A percentile compares a stretch with the other conserved stretches of the same genome.
phyloP scores from a whole-genome alignment of 2,329 filamentous ascomycete species.

The Sporothrix sp. region DNA sequence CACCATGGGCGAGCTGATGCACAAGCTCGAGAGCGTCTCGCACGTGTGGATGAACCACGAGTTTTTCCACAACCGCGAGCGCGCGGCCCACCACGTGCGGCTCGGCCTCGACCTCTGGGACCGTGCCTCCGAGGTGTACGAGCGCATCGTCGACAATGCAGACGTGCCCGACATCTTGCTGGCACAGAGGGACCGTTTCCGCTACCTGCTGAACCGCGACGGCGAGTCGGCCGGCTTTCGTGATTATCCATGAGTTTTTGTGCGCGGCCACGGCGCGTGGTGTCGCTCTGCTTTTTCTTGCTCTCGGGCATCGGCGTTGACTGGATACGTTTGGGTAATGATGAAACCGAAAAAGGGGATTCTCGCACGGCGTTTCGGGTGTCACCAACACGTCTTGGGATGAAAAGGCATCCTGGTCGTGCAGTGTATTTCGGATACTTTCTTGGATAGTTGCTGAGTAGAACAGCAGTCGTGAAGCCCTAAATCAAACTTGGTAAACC shows the following conservation, averaged over 20 bases:
- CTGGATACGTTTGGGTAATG: too few relatives aligned
- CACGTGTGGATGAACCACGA: constrained; percentile 43
- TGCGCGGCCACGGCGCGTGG: too few relatives aligned
- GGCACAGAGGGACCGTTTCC: constrained; percentile 30
- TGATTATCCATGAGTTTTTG: constrained; percentile 34
- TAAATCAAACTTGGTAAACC: too few relatives aligned
- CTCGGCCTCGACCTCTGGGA: constrained; percentile 47
- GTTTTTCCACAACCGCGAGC: constrained; percentile 35
- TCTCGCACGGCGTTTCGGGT: too few relatives aligned
- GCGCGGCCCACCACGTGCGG: constrained; percentile 42
- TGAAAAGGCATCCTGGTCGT: too few relatives aligned
- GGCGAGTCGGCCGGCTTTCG: constrained; percentile 38
- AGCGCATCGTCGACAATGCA: constrained; percentile 37
- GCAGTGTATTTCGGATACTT: too few relatives aligned
- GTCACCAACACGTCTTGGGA: too few relatives aligned
- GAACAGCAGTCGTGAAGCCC: too few relatives aligned
- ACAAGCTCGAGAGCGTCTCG: constrained; percentile 48
- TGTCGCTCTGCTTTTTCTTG: background rate
- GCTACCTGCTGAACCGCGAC: constrained; percentile 37
- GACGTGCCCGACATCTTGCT: constrained; percentile 44
- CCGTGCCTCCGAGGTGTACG: constrained; percentile 36
- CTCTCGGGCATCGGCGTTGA: too few relatives aligned
- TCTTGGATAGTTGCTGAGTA: too few relatives aligned
- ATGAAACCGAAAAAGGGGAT: too few relatives aligned
- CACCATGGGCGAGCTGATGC: constrained; percentile 44